These are phyloP conservation scores for Penicillium polonicum DNA, from an alignment of 2,329 filamentous ascomycete species.

Conservation along the genomic window DNA sequence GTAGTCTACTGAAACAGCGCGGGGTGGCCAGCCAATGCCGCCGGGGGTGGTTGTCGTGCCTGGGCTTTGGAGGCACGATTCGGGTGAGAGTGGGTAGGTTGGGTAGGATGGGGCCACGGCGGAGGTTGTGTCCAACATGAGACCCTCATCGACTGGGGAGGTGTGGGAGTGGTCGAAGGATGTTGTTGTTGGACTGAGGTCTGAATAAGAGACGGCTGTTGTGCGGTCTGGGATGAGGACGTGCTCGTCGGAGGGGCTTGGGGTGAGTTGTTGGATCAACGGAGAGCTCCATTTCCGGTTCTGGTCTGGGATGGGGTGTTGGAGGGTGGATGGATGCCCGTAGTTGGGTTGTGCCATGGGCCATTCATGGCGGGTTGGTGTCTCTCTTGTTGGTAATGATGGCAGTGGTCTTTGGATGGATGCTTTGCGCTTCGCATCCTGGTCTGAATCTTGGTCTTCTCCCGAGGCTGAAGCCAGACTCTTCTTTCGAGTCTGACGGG, in stretches of 20 bases:
- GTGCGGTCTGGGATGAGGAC: conserved; percentile 23
- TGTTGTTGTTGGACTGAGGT: conserved; percentile 21
- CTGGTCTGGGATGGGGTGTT: conserved; percentile 5
- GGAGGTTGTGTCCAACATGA: conserved; percentile 28
- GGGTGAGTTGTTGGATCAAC: conserved; percentile 24
- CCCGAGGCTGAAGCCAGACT: conserved; percentile 21
- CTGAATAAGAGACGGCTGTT: conserved; percentile 19
- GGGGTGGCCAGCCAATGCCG: conserved; percentile 17
- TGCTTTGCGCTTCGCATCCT: conserved; percentile 12
- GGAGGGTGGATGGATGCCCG: background rate
- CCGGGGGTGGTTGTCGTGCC: conserved; percentile 23
- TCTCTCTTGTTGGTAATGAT: conserved; percentile 5
- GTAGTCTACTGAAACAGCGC: conserved; percentile 24
- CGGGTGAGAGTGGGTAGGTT: conserved; percentile 30
- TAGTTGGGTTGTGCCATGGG: conserved; percentile 14
- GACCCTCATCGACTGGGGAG: conserved; percentile 26
- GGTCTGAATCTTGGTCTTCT: conserved; percentile 24
- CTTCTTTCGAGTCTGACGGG: conserved; percentile 44
- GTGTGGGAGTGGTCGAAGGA: conserved; percentile 30
- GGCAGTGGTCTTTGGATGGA: conserved; percentile 9
- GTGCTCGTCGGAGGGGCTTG: conserved; percentile 25
- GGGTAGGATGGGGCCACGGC: conserved; percentile 28
- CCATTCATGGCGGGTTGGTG: conserved; percentile 15
- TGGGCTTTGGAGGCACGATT: conserved; percentile 31
- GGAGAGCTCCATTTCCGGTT: conserved; percentile 24